phyloP scores from a whole-genome alignment of 202 grass and related monocot genomes.

The Carex sylvatica region DNA sequence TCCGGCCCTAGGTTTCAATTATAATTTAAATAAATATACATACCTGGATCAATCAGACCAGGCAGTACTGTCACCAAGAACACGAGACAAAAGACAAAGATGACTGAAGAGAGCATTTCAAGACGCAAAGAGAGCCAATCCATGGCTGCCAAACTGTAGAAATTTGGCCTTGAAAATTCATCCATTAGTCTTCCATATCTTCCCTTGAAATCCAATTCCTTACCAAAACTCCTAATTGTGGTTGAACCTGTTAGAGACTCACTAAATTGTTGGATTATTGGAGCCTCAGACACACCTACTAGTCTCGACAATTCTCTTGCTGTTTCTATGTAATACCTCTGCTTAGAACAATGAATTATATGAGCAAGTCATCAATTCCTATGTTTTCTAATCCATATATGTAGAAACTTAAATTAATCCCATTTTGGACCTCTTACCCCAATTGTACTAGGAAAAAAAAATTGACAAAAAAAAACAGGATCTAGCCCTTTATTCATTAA shows the following conservation, averaged over 20 bases:
- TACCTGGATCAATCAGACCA: constrained; percentile 70
- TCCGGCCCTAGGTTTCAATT: not conserved
- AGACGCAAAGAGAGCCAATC: constrained; percentile 72
- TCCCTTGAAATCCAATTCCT: constrained; percentile 47
- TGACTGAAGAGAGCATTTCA: constrained; percentile 59
- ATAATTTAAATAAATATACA: not conserved
- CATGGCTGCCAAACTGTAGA: constrained; percentile 49
- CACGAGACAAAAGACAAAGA: constrained; percentile 77
- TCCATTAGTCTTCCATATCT: constrained; percentile 59
- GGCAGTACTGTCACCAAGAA: constrained; percentile 60
- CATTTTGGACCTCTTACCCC: too few species aligned
- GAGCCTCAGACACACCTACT: constrained; percentile 65
- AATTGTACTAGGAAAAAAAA: too few species aligned
- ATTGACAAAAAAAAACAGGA: too few species aligned
- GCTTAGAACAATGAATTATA: not conserved
- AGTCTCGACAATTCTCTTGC: constrained; percentile 70
- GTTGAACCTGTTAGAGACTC: constrained; percentile 73
- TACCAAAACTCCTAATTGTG: constrained; percentile 79
- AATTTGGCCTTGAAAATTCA: constrained; percentile 55
- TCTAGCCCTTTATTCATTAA: too few species aligned
- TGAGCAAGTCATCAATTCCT: not conserved
- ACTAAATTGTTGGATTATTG: constrained; percentile 78
- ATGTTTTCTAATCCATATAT: not conserved
- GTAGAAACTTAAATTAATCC: too few species aligned
- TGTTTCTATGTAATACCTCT: constrained; percentile 83